Evolutionary conservation across 164 flowering plant species (phyloP).

Genomic region (Dillenia suffruticosa): DNA sequence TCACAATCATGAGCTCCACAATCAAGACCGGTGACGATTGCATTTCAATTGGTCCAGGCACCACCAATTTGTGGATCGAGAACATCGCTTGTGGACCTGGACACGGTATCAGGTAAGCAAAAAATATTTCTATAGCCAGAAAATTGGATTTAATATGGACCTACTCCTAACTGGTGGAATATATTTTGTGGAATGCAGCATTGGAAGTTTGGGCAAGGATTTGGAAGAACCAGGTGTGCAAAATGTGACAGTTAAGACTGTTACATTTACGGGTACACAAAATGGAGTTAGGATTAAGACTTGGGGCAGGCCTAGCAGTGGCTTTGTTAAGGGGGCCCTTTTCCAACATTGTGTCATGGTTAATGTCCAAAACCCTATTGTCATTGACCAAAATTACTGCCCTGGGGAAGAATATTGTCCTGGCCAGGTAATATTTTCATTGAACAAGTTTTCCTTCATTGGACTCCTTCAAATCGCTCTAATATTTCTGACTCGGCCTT

Average conservation of each 20-base stretch:
- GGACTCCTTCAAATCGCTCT: not conserved
- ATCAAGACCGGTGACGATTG: conserved; percentile 69
- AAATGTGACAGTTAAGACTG: conserved; percentile 58
- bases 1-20: conserved; percentile 29
- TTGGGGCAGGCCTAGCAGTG: conserved; percentile 67
- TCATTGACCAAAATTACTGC: conserved; percentile 76
- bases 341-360: conserved; percentile 45
- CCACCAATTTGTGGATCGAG: conserved; percentile 38
- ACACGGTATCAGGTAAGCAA: conserved; percentile 56
- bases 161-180: no score
- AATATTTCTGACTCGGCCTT: not conserved
- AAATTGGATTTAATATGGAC: no score
- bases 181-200: conserved; percentile 28
- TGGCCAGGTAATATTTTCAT: conserved; percentile 29
- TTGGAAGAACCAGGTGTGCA: conserved; percentile 54
- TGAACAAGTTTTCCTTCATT: not conserved
- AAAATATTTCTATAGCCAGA: no score
- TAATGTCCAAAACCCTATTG: conserved; percentile 54
- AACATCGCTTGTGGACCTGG: conserved; percentile 61
- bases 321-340: conserved; percentile 43
- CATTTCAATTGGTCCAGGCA: conserved; percentile 55
- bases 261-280: conserved; percentile 37
- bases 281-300: conserved; percentile 77
- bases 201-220: conserved; percentile 65
- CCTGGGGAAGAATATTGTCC: conserved; percentile 48